Evolutionary conservation across 768 basidiomycete genomes (phyloP).

Genomic region (Rhodotorula paludigena): DNA sequence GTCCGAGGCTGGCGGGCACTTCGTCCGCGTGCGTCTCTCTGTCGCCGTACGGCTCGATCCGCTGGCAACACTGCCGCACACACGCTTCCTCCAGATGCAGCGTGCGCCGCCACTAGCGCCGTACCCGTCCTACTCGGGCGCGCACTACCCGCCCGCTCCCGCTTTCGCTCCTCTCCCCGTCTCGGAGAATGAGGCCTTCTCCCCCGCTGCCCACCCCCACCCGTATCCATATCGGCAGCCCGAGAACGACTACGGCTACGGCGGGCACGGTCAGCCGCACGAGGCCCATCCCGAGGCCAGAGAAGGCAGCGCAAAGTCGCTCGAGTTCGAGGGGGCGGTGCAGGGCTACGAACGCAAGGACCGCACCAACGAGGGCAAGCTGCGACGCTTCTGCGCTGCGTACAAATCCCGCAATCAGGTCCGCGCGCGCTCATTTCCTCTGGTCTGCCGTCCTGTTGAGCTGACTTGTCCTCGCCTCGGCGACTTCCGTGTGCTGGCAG

Average conservation of each 20-base stretch:
- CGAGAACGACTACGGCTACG: not conserved
- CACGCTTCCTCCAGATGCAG: not conserved
- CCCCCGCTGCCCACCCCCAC: too few relatives aligned
- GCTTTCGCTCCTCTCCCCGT: too few relatives aligned
- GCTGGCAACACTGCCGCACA: too few relatives aligned
- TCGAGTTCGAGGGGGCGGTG: not conserved
- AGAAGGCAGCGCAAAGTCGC: not conserved
- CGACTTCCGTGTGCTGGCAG: not conserved
- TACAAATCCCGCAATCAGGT: conserved; percentile 33
- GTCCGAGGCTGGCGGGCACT: too few relatives aligned
- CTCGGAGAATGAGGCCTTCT: too few relatives aligned
- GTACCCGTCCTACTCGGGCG: too few relatives aligned
- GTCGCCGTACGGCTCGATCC: too few relatives aligned
- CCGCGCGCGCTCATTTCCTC: not conserved
- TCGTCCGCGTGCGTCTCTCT: too few relatives aligned
- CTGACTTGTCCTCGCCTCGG: not conserved
- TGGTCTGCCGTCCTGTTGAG: too few relatives aligned
- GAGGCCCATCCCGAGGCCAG: not conserved
- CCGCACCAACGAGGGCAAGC: not conserved
- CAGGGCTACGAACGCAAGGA: not conserved
- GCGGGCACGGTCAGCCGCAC: not conserved
- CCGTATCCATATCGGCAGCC: too few relatives aligned
- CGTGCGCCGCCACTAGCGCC: not conserved
- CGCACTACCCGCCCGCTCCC: too few relatives aligned
- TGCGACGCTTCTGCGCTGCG: not conserved